phyloP scores from a whole-genome alignment of 1,284 basidiomycete genomes.

The Pseudozyma sp. region DNA sequence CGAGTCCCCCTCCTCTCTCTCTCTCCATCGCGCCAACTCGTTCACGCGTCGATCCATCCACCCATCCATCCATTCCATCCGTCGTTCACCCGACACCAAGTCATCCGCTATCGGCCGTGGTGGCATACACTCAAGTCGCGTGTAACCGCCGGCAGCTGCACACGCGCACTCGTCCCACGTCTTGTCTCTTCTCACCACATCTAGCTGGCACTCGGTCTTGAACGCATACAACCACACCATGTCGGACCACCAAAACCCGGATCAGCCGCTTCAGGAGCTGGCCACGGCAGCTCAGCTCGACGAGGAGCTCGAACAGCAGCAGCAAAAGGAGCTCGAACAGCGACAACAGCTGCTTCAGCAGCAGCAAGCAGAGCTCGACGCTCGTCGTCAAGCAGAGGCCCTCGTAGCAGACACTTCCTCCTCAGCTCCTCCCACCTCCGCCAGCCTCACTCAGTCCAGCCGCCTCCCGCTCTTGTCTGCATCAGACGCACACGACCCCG shows the following conservation, averaged over 20 bases:
- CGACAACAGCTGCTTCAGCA: conserved; percentile 42
- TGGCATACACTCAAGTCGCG: background rate
- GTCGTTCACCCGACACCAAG: background rate
- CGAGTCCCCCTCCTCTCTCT: background rate
- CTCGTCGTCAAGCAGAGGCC: conserved; percentile 25
- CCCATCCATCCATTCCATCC: background rate
- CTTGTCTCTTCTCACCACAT: background rate
- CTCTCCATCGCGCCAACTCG: background rate
- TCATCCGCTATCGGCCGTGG: background rate
- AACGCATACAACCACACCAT: conserved; percentile 8
- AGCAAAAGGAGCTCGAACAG: conserved; percentile 42
- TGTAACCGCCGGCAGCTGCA: background rate
- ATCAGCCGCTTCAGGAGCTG: conserved; percentile 51
- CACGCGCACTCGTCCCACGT: background rate
- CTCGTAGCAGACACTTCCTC: conserved; percentile 18
- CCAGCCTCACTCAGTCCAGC: background rate
- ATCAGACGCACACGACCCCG: conserved; percentile 11
- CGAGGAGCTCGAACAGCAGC: conserved; percentile 47
- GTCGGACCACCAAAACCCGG: conserved; percentile 44
- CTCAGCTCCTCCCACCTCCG: conserved; percentile 17
- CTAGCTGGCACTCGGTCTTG: background rate
- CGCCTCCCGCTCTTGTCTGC: conserved; percentile 3
- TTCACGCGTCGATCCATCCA: background rate
- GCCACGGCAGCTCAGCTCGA: conserved; percentile 52
- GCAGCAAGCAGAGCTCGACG: conserved; percentile 33